These are phyloP conservation scores for Corchorus olitorius DNA, from an alignment of 345 rosid genomes.

Conservation along the genomic window DNA sequence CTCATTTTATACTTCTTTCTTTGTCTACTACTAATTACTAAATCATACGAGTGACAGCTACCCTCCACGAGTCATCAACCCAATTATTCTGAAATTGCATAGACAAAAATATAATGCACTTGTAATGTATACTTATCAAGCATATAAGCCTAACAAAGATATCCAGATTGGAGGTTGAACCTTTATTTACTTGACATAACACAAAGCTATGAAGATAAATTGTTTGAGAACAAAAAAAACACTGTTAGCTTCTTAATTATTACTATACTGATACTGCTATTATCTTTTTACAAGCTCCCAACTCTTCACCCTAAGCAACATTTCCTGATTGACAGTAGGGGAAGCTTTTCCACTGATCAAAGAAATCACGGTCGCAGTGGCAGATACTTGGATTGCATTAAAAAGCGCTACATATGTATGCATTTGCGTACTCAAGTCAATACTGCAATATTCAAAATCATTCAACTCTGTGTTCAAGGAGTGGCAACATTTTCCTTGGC, in stretches of 20 bases:
- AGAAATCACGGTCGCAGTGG: neutral
- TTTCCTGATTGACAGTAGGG: neutral
- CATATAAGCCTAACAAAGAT: too few species aligned
- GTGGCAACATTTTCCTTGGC: constrained; percentile 85
- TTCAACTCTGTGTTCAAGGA: constrained; percentile 40
- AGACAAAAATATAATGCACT: too few species aligned
- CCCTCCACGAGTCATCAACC: too few species aligned
- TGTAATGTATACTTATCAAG: too few species aligned
- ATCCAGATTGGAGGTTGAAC: too few species aligned
- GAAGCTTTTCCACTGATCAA: neutral
- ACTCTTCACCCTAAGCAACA: neutral
- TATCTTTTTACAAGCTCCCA: constrained; percentile 12
- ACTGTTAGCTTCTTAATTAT: neutral
- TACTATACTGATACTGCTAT: too few species aligned
- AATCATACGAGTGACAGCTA: too few species aligned
- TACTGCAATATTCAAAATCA: neutral
- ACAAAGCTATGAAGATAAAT: neutral
- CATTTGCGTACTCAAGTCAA: neutral
- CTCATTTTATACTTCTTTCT: too few species aligned
- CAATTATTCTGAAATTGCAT: too few species aligned
- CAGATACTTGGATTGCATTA: neutral
- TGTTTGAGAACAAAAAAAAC: constrained; percentile 7
- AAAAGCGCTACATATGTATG: neutral
- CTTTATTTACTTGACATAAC: neutral
- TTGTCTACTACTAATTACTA: too few species aligned